These are phyloP conservation scores for Neckera pumila DNA, from an alignment of 225 moss, liverwort and hornwort genomes.

Conservation along the genomic window DNA sequence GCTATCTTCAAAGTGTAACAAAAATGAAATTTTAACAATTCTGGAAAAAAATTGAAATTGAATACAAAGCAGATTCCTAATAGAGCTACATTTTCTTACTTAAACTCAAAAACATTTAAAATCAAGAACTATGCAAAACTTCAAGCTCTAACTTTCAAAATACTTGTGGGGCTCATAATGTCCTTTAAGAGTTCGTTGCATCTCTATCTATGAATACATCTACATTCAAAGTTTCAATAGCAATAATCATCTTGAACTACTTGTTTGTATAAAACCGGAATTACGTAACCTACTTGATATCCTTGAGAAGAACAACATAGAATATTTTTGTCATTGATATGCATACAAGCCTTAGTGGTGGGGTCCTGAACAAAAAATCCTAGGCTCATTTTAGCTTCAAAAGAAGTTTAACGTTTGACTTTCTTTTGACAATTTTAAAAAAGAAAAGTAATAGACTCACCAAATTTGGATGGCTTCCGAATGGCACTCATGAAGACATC, in stretches of 20 bases:
- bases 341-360: accelerated
- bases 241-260: too few relatives aligned
- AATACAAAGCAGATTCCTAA: too few relatives aligned
- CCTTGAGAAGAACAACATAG: accelerated
- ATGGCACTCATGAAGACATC: slow-evolving; percentile 16
- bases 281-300: background rate
- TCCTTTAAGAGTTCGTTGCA: background rate
- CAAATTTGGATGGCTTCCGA: slow-evolving; percentile 12
- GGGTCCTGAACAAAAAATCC: background rate
- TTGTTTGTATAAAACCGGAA: background rate
- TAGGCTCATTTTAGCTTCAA: background rate
- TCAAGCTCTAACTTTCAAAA: too few relatives aligned
- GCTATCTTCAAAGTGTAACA: too few relatives aligned
- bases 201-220: background rate
- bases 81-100: too few relatives aligned
- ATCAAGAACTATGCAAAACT: too few relatives aligned
- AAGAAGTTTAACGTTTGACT: background rate
- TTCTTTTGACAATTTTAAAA: background rate
- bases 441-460: background rate
- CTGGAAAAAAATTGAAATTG: too few relatives aligned
- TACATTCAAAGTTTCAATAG: background rate
- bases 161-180: too few relatives aligned
- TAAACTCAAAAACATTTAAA: too few relatives aligned
- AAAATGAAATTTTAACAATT: too few relatives aligned
- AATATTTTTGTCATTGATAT: background rate